These are phyloP conservation scores for Corymbia calophylla DNA, from an alignment of 441 rosid genomes.

Conservation along the genomic window DNA sequence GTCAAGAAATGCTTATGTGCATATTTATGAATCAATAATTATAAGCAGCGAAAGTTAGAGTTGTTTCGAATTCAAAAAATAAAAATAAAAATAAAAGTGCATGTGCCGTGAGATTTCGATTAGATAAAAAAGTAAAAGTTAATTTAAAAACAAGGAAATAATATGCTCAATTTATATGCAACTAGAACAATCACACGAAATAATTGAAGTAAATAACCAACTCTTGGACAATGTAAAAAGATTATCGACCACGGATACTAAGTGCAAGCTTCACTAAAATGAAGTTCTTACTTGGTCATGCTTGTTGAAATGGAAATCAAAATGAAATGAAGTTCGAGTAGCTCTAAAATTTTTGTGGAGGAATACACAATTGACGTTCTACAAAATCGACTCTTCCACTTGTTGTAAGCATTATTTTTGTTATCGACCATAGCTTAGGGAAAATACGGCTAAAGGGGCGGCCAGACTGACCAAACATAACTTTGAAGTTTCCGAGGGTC, in stretches of 20 bases:
- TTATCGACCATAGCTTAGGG: too few relatives aligned
- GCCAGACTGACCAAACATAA: fast-evolving
- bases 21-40: background rate
- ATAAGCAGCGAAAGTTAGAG: background rate
- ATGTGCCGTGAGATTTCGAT: background rate
- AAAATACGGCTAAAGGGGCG: background rate
- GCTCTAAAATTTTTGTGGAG: background rate
- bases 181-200: background rate
- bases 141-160: background rate
- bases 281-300: background rate
- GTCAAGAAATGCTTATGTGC: background rate
- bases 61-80: fast-evolving
- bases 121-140: background rate
- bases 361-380: background rate
- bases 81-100: background rate
- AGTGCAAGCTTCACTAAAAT: background rate
- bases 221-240: background rate
- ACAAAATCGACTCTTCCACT: background rate
- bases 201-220: background rate
- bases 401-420: background rate
- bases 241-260: fast-evolving
- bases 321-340: background rate
- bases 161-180: background rate
- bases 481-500: background rate
- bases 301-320: background rate